Conservation (phyloP, 1,284 basidiomycete species). For the Pterula multifida region DNA sequence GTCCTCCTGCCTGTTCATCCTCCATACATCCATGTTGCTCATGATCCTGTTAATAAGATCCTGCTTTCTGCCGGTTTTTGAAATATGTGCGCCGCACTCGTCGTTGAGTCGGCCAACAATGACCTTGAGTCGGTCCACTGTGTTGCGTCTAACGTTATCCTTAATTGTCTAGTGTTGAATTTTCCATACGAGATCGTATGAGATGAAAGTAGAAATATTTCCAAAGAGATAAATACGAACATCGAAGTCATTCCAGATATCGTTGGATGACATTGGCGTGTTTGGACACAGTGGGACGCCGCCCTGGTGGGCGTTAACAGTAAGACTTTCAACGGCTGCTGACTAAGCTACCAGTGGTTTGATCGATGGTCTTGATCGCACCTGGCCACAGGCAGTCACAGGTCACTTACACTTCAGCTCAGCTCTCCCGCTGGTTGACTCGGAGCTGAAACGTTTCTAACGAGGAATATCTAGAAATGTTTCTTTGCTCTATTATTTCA, state of each 20-base stretch:
- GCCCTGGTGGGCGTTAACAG: not conserved
- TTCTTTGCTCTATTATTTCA: too few species aligned
- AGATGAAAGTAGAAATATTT: not conserved
- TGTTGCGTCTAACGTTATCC: constrained; percentile 18
- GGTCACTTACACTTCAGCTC: not conserved
- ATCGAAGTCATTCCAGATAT: constrained; percentile 23
- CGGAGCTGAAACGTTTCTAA: too few species aligned
- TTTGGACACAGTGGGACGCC: not conserved
- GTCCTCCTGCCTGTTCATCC: constrained; percentile 36
- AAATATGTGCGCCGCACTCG: constrained; percentile 52
- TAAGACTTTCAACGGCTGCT: not conserved
- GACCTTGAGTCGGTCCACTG: constrained; percentile 71
- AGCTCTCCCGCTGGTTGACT: too few species aligned
- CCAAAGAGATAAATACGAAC: constrained; percentile 8
- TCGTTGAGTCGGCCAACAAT: constrained; percentile 65
- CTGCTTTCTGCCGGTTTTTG: constrained; percentile 74
- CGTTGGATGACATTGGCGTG: constrained; percentile 16
- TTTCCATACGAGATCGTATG: not conserved
- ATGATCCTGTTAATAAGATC: constrained; percentile 68
- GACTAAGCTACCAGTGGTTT: not conserved
- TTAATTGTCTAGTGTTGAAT: not conserved
- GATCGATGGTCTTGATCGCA: too few species aligned
- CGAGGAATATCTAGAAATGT: too few species aligned
- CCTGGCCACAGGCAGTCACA: not conserved
- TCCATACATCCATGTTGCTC: constrained; percentile 45